Conservation (phyloP, 2,329 filamentous ascomycete genomes). For the Arthrinium phaeospermum region DNA sequence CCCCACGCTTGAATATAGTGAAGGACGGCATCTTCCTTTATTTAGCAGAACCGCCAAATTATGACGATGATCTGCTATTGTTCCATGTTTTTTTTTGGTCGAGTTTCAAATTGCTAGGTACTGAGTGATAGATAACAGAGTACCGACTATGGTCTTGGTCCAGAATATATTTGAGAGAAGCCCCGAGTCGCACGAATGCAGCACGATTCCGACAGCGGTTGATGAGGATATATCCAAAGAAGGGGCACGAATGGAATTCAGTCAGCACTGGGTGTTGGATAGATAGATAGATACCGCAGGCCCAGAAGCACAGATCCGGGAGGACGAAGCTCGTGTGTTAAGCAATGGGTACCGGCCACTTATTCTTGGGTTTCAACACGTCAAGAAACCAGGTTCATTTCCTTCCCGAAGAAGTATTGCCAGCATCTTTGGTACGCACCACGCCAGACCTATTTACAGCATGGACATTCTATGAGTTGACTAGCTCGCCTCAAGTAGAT, state of each 20-base stretch:
- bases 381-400: neutral
- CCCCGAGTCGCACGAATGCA: slow-evolving; percentile 3
- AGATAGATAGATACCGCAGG: neutral
- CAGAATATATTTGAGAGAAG: neutral
- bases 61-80: slow-evolving; percentile 5
- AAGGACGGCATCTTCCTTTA: slow-evolving; percentile 14
- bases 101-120: neutral
- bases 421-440: neutral
- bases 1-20: slow-evolving; percentile 13
- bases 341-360: slow-evolving; percentile 14
- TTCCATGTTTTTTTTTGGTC: neutral
- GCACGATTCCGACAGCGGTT: neutral
- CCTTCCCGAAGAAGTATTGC: slow-evolving; percentile 3
- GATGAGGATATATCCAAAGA: neutral
- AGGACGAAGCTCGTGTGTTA: slow-evolving; percentile 5
- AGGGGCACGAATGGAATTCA: neutral
- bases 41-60: neutral
- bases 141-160: neutral
- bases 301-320: slow-evolving; percentile 11
- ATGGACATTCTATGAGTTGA: slow-evolving; percentile 8
- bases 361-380: slow-evolving; percentile 13
- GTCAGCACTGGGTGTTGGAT: neutral
- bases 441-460: slow-evolving; percentile 1
- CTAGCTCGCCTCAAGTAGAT: slow-evolving; percentile 20
- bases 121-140: neutral